These are phyloP conservation scores for Fusarium temperatum DNA, from an alignment of 2,329 filamentous ascomycete genomes.

Conservation along the genomic window DNA sequence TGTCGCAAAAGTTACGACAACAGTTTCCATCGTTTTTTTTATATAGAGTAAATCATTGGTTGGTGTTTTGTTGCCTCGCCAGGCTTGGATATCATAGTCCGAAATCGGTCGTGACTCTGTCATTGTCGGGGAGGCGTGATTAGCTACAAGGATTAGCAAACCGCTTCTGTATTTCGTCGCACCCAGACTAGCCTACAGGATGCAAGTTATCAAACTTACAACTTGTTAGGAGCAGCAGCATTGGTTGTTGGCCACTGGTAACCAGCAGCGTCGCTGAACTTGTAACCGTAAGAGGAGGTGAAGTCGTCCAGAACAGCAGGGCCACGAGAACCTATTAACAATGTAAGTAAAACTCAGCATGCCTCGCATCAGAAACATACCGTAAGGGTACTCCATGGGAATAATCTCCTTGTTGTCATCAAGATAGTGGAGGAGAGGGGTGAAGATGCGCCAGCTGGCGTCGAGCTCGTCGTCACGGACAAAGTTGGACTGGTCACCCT, in stretches of 20 bases:
- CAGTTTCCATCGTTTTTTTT: slow-evolving; percentile 27
- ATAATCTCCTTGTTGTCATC: slow-evolving; percentile 99
- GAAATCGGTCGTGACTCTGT: slow-evolving; percentile 32
- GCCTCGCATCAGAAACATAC: slow-evolving; percentile 57
- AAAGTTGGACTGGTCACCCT: slow-evolving; percentile 99
- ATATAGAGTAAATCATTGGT: slow-evolving; percentile 34
- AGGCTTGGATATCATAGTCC: slow-evolving; percentile 34
- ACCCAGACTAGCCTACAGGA: slow-evolving; percentile 22
- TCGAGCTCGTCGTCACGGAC: slow-evolving; percentile 96
- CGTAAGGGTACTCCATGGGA: slow-evolving; percentile 99
- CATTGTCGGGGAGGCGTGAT: slow-evolving; percentile 24
- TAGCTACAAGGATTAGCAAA: slow-evolving; percentile 39
- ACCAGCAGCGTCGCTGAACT: slow-evolving; percentile 95
- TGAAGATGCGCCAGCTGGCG: slow-evolving; percentile 98
- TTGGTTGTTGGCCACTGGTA: slow-evolving; percentile 93
- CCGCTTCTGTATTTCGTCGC: not conserved
- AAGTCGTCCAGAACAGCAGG: slow-evolving; percentile 98
- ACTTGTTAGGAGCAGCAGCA: slow-evolving; percentile 75
- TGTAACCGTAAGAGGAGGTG: slow-evolving; percentile 97
- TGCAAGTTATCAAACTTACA: slow-evolving; percentile 65
- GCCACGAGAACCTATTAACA: slow-evolving; percentile 84
- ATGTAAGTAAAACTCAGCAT: not conserved
- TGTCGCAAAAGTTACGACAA: slow-evolving; percentile 29
- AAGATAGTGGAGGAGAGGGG: slow-evolving; percentile 94
- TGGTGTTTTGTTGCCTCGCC: slow-evolving; percentile 16